Base-by-base conservation (phyloP, 345 rosid species). In the Nasturtium officinale region DNA sequence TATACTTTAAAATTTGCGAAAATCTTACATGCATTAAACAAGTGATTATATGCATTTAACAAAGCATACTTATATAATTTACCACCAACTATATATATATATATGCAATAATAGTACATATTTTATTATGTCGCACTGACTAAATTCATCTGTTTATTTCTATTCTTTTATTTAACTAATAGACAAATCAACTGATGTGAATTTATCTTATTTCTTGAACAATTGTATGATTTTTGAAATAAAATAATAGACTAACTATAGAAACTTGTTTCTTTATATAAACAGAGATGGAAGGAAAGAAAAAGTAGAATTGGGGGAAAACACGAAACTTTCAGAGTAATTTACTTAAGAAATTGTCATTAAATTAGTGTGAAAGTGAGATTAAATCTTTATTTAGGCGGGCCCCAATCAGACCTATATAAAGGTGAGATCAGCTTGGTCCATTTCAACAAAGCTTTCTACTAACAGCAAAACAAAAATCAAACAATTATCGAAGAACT, bases 311-410 rank as follows among this genome's bases (percentile, higher is more conserved):
- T 0, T 11, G 7, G 4, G n/a, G 4, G 2, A 10, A 17, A 28
- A 15, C 11, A 17, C 21, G 29, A 59, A 75, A 60, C 29, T 35
- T 75, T 52, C 74, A 12, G 23, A 67, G 74, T 60, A 75, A 56
- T 75, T 74, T 59, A 73, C 58, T 45, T 12, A 20, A 64, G 71
- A 66, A 58, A 38, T 66, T 33, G 45, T 9, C 2, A 66, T 61
- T 61, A 37, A 65, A 74, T 57, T 37, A 29, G 32, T 35, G 53
- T 50, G 67, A 38, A 50, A 32, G 0, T 60, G 11, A 59, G 20
- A 58, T 21, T 46, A 40, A 59, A 60, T 21, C 1, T 60, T 67
- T 3, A 30, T 21, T 42, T 3, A 1, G 26, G 16, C 25, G 57
- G 65, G 65, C 0, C 65, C 74, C 47, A 15, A 10, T 8, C 0